Conservation (phyloP, 108 stramenopile species). For the Cyclotella cryptica region DNA sequence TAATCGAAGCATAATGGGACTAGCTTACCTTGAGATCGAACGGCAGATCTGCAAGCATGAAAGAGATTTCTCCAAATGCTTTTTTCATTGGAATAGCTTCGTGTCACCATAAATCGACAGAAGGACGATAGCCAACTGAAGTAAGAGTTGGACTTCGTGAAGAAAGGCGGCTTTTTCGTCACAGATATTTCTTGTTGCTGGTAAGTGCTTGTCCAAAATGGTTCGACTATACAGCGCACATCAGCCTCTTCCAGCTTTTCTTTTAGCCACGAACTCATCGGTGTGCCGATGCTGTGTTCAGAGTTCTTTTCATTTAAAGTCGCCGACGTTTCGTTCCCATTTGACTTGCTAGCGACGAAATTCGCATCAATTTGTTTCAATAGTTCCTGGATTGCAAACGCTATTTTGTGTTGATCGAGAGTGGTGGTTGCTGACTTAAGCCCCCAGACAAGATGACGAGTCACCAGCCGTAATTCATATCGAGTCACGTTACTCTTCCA, state of each 20-base stretch:
- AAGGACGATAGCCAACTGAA: slow-evolving; percentile 79
- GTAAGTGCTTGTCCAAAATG: slow-evolving; percentile 83
- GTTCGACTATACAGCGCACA: slow-evolving; percentile 78
- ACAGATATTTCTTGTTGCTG: slow-evolving; percentile 56
- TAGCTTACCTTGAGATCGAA: slow-evolving; percentile 55
- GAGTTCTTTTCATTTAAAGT: too few species aligned
- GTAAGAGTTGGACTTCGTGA: slow-evolving; percentile 62
- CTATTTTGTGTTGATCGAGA: slow-evolving; percentile 86
- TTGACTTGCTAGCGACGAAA: slow-evolving; percentile 17
- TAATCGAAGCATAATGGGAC: neutral
- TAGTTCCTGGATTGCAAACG: slow-evolving; percentile 85
- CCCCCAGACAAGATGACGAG: slow-evolving; percentile 68
- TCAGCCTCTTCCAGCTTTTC: slow-evolving; percentile 67
- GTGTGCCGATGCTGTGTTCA: slow-evolving; percentile 9
- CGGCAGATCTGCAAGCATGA: slow-evolving; percentile 76
- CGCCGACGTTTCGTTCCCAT: slow-evolving; percentile 8
- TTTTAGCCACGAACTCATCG: slow-evolving; percentile 75
- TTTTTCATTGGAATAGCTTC: slow-evolving; percentile 51
- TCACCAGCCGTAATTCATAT: slow-evolving; percentile 81
- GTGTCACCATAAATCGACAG: slow-evolving; percentile 55
- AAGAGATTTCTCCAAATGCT: slow-evolving; percentile 79
- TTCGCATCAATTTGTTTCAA: slow-evolving; percentile 61
- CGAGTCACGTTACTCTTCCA: slow-evolving; percentile 72
- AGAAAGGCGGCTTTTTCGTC: slow-evolving; percentile 73
- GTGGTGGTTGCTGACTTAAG: slow-evolving; percentile 73